Conservation (phyloP, 129 eudicot species). For the Helianthus annuus region HanXRQr2.0-SUNRISE NC_035443.2:4913929-4914428, state of each 20-base stretch:
- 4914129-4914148: slow-evolving; percentile 18
- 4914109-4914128: slow-evolving; percentile 28
- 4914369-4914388: too few species aligned
- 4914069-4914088: slow-evolving; percentile 6
- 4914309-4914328: too few species aligned
- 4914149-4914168: slow-evolving; percentile 21
- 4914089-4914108: slow-evolving; percentile 15
- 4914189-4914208: slow-evolving; percentile 16
- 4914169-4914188: slow-evolving; percentile 12
- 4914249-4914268: too few species aligned
- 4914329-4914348: too few species aligned
- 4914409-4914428: too few species aligned
- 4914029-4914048: slow-evolving; percentile 30
- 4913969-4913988: slow-evolving; percentile 65
- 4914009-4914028: slow-evolving; percentile 63
- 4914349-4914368: too few species aligned
- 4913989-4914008: slow-evolving; percentile 46
- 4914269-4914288: too few species aligned
- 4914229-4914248: too few species aligned
- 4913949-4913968: slow-evolving; percentile 58
- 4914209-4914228: neutral
- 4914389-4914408: too few species aligned
- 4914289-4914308: too few species aligned
- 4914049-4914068: slow-evolving; percentile 41
- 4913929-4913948: slow-evolving; percentile 57